phyloP scores from a whole-genome alignment of 2,329 filamentous ascomycete species.

The Monilinia aucupariae region DNA sequence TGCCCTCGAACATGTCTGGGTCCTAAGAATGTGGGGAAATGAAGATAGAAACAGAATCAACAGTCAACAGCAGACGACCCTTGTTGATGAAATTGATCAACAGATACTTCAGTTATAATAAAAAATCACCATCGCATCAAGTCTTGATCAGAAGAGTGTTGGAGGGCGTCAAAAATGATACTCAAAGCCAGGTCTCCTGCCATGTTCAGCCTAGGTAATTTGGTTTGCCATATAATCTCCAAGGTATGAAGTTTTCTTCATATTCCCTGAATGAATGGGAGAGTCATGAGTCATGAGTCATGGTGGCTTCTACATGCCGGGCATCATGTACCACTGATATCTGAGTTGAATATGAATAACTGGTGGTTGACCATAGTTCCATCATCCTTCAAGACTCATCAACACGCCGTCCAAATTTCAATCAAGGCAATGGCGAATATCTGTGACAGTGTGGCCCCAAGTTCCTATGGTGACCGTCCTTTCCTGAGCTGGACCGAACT shows the following conservation, averaged over 20 bases:
- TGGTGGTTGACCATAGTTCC: not conserved
- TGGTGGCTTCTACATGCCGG: conserved; percentile 4
- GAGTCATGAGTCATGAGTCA: no score
- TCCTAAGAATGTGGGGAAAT: not conserved
- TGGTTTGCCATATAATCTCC: not conserved
- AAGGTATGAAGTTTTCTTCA: not conserved
- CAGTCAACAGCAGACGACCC: not conserved
- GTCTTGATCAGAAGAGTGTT: not conserved
- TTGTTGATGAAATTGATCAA: not conserved
- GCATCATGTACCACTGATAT: not conserved
- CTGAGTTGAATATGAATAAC: not conserved
- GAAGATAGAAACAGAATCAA: not conserved
- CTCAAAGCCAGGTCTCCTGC: not conserved
- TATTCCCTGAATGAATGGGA: not conserved
- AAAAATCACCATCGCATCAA: not conserved
- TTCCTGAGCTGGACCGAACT: no score
- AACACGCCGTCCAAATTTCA: not conserved
- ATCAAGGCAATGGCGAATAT: conserved; percentile 1
- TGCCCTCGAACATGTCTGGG: not conserved
- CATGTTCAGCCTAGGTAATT: not conserved
- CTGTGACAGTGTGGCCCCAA: not conserved
- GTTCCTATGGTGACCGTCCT: not conserved
- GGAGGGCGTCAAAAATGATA: not conserved
- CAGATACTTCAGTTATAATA: not conserved
- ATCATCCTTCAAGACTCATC: conserved; percentile 1